Evolutionary conservation across 1,139 yeast genomes (phyloP).

Genomic region (Nakaseomyces bracarensis): DNA sequence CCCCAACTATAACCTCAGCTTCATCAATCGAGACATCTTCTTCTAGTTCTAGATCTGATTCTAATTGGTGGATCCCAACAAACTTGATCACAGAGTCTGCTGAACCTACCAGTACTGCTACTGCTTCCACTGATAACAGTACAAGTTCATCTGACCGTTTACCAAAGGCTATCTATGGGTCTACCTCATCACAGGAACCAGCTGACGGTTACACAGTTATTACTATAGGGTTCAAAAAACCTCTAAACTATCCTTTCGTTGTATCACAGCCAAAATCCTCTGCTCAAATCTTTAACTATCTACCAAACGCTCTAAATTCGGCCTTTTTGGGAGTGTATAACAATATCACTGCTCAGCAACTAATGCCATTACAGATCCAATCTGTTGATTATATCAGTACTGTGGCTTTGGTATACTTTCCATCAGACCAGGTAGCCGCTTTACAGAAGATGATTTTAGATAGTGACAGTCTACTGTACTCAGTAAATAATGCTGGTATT

Average conservation of each 20-base stretch:
- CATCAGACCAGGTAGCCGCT: constrained; percentile 38
- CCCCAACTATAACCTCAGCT: constrained; percentile 8
- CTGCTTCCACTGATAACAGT: constrained; percentile 31
- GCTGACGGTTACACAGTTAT: constrained; percentile 44
- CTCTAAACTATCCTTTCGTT: constrained; percentile 64
- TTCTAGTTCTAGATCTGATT: constrained; percentile 14
- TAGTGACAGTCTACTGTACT: constrained; percentile 42
- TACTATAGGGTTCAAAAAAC: constrained; percentile 61
- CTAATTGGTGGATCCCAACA: constrained; percentile 34
- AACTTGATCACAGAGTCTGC: constrained; percentile 29
- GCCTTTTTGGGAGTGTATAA: constrained; percentile 41
- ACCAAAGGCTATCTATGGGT: constrained; percentile 59
- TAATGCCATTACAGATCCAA: constrained; percentile 54
- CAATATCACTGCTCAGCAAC: constrained; percentile 47
- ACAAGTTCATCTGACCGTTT: constrained; percentile 44
- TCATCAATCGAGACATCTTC: constrained; percentile 11
- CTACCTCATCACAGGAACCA: constrained; percentile 17
- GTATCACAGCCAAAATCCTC: constrained; percentile 58
- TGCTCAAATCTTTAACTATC: constrained; percentile 67
- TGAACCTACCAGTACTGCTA: constrained; percentile 18
- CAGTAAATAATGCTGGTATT: constrained; percentile 40
- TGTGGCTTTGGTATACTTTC: constrained; percentile 71
- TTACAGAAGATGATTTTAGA: constrained; percentile 42
- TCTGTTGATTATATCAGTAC: constrained; percentile 51
- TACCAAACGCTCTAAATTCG: constrained; percentile 47